These are phyloP conservation scores for Salix viminalis DNA, from an alignment of 345 rosid genomes.

Conservation along the genomic window DNA sequence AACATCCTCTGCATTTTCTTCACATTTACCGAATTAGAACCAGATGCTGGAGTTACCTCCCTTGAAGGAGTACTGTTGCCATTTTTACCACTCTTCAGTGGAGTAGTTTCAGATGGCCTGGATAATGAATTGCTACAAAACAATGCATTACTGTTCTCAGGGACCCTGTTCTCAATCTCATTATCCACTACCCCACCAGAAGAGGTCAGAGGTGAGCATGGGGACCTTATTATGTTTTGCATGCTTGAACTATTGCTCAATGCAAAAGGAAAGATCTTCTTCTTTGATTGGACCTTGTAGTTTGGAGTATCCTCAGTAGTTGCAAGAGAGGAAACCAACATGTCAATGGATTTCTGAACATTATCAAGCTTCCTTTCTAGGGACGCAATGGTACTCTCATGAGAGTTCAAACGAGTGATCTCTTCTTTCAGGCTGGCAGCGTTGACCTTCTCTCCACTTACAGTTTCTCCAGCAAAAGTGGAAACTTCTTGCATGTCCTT, in stretches of 20 bases:
- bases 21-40: constrained; percentile 73
- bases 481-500: constrained; percentile 66
- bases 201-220: constrained; percentile 79
- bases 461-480: constrained; percentile 50
- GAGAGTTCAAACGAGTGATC: constrained; percentile 66
- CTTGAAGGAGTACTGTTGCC: constrained; percentile 38
- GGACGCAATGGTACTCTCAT: constrained; percentile 58
- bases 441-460: constrained; percentile 43
- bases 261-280: constrained; percentile 69
- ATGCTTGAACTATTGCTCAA: constrained; percentile 69
- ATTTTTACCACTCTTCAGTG: constrained; percentile 34
- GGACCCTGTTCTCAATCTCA: constrained; percentile 71
- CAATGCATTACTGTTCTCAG: constrained; percentile 38
- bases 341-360: constrained; percentile 82
- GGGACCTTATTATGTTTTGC: constrained; percentile 70
- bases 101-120: constrained; percentile 34
- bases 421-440: constrained; percentile 58
- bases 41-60: constrained; percentile 55
- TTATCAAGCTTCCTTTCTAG: constrained; percentile 83
- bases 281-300: constrained; percentile 52
- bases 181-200: constrained; percentile 45
- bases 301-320: constrained; percentile 47
- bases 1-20: constrained; percentile 92
- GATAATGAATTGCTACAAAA: constrained; percentile 25
- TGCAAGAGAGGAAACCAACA: constrained; percentile 59